Evolutionary conservation across 305 asterid species (phyloP), one percentile per base, ranked within the genome.

Genomic region (Vinca major): DNA sequence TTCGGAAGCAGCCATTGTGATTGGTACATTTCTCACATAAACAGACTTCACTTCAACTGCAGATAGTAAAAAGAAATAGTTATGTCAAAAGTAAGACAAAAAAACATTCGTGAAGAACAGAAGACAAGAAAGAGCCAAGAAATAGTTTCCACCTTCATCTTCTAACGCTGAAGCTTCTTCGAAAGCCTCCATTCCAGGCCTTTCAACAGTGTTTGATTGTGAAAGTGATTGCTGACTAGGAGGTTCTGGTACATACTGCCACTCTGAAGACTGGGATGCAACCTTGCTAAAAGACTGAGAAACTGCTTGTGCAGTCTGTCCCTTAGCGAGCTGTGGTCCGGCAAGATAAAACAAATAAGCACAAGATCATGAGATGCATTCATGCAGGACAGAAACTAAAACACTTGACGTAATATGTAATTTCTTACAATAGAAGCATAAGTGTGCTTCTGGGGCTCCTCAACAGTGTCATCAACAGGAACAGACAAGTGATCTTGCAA

Each of bases 341-440:
- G 63, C 43, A 62, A 48, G 5, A 47, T 26, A 21, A 63, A 45
- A 20, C 48, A 37, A 60, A 45, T 50, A 60, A 3, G 39, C 3
- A 53, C 20, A 14, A 52, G 37, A 54, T 60, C 41, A n/a, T 62
- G 19, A 47, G 12, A 43, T 58, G 56, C 65, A 64, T 56, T 8
- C 37, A 19, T 39, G 4, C 2, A 48, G 12, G 19, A 58, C 4
- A 16, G 2, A 39, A 53, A 16, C 48, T 66, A 44, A 3, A 53
- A 40, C 26, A 66, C 10, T 26, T 26, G 52, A 60, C 19, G 4
- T 49, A 14, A 64, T 62, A 69, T 52, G 72, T 54, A 63, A 73
- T 70, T 66, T 80, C 99, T 41, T 91, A 94, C 99, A 79, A 94
- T 91, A 72, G 98, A 94, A 74, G 99, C 99, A 74, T 94, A 94